Evolutionary conservation across 2,329 filamentous ascomycete species (phyloP).

Genomic region (Microascus cirrosus): DNA sequence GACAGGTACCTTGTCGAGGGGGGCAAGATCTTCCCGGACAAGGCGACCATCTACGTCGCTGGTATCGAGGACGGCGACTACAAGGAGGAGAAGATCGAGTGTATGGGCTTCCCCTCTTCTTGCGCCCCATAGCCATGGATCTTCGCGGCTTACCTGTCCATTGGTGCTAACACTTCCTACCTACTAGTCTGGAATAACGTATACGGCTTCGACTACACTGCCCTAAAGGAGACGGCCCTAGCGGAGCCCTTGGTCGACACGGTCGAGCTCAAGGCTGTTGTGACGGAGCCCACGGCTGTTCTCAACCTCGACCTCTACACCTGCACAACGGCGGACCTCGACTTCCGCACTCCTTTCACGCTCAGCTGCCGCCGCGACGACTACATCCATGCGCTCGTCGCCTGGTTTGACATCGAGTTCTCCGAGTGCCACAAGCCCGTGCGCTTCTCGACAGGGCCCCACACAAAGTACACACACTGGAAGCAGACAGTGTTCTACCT

Average conservation of each 20-base stretch:
- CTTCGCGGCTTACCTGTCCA: neutral
- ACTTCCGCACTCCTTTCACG: slow-evolving; percentile 70
- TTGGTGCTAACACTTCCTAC: neutral
- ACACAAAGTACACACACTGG: slow-evolving; percentile 99
- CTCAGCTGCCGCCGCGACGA: slow-evolving; percentile 75
- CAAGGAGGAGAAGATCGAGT: slow-evolving; percentile 99
- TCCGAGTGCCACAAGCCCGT: slow-evolving; percentile 97
- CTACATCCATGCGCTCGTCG: slow-evolving; percentile 91
- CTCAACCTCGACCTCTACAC: slow-evolving; percentile 90
- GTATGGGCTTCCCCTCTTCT: slow-evolving; percentile 38
- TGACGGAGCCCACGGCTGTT: slow-evolving; percentile 79
- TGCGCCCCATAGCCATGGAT: neutral
- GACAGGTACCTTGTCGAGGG: slow-evolving; percentile 81
- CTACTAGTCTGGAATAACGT: slow-evolving; percentile 93
- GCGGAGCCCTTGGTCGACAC: slow-evolving; percentile 96
- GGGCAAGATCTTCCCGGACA: slow-evolving; percentile 96
- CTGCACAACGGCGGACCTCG: slow-evolving; percentile 70
- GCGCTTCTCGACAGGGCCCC: slow-evolving; percentile 90
- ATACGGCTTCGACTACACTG: slow-evolving; percentile 93
- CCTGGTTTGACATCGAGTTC: slow-evolving; percentile 99
- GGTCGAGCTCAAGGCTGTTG: slow-evolving; percentile 92
- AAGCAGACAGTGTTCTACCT: slow-evolving; percentile 99
- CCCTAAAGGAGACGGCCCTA: slow-evolving; percentile 85
- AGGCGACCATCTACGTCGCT: slow-evolving; percentile 93
- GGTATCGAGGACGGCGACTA: slow-evolving; percentile 98